phyloP scores from a whole-genome alignment of 2,329 filamentous ascomycete genomes.

The Cadophora sp. region DNA sequence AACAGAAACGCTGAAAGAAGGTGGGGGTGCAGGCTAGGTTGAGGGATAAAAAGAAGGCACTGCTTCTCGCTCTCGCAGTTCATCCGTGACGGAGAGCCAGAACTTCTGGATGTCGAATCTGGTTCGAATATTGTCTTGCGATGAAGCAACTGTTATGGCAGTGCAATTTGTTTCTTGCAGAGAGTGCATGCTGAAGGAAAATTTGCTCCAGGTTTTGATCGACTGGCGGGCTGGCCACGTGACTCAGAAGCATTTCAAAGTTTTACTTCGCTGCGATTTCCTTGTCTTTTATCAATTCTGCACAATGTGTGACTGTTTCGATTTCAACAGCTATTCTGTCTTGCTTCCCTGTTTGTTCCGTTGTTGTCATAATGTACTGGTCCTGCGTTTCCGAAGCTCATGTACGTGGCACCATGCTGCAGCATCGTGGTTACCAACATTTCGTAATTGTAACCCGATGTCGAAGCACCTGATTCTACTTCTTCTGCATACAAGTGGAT shows the following conservation, averaged over 20 bases:
- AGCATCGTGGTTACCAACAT: background rate
- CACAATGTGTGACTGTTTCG: background rate
- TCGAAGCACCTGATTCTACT: conserved; percentile 1
- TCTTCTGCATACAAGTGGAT: background rate
- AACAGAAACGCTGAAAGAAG: background rate
- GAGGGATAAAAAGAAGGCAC: conserved; percentile 6
- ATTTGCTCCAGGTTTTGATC: background rate
- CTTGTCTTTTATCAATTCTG: background rate
- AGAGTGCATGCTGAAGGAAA: background rate
- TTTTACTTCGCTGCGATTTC: background rate
- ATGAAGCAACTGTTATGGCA: background rate
- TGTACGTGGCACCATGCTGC: background rate
- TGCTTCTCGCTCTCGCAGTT: background rate
- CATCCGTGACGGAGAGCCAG: background rate
- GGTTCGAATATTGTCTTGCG: background rate
- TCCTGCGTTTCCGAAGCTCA: background rate
- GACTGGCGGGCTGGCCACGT: background rate
- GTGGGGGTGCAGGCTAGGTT: conserved; percentile 3
- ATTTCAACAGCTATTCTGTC: background rate
- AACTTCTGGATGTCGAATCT: background rate
- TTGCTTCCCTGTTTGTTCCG: background rate
- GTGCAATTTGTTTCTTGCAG: background rate
- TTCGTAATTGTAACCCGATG: background rate
- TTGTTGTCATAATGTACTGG: background rate
- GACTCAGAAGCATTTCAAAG: background rate